Conservation (phyloP, 2,329 filamentous ascomycete genomes). For the Penicillium palitans region DNA sequence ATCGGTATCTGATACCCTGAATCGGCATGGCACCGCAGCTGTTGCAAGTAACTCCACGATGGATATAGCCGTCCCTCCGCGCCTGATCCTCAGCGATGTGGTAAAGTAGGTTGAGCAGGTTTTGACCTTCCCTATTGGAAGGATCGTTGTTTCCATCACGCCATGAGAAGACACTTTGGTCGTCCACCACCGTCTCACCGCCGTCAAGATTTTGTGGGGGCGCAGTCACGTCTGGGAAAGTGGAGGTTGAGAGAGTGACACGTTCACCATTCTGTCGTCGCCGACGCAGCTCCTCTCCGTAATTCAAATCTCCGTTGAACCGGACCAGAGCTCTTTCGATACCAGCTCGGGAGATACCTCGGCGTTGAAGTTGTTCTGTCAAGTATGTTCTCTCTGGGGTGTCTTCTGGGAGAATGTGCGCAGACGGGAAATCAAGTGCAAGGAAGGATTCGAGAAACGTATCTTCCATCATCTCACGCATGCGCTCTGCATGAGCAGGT, state of each 20-base stretch:
- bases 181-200: constrained; percentile 41
- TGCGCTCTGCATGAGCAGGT: constrained; percentile 40
- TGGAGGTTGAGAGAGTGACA: constrained; percentile 38
- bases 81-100: constrained; percentile 93
- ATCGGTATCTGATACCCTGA: constrained; percentile 87
- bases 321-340: constrained; percentile 40
- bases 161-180: constrained; percentile 49
- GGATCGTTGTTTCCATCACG: constrained; percentile 46
- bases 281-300: constrained; percentile 41
- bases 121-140: constrained; percentile 62
- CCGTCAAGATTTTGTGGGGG: constrained; percentile 32
- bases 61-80: constrained; percentile 81
- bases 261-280: constrained; percentile 42
- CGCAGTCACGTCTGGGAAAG: constrained; percentile 32
- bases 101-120: constrained; percentile 81
- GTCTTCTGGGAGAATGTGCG: constrained; percentile 36
- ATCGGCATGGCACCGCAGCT: constrained; percentile 85
- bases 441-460: constrained; percentile 47
- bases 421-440: constrained; percentile 42
- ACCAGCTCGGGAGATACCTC: constrained; percentile 41
- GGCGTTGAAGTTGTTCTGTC: constrained; percentile 39
- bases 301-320: constrained; percentile 44
- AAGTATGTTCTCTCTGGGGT: constrained; percentile 41
- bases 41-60: constrained; percentile 90
- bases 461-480: constrained; percentile 48